These are phyloP conservation scores for Peronospora destructor DNA, from an alignment of 352 stramenopile genomes.

Conservation along the genomic window DNA sequence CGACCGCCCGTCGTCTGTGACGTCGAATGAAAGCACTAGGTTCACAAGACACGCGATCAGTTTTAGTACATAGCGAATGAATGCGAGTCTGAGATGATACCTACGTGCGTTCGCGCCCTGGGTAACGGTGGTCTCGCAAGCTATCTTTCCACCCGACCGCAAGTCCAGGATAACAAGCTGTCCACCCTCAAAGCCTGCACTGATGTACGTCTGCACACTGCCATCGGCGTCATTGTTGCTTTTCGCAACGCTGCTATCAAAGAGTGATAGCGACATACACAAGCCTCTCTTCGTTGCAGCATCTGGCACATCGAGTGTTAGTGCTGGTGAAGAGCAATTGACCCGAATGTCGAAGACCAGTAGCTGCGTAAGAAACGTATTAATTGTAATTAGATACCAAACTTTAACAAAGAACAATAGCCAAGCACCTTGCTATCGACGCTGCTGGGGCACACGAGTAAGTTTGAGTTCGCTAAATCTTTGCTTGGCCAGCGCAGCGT, in stretches of 20 bases:
- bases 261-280: constrained; percentile 42
- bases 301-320: constrained; percentile 31
- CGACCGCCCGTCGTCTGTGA: constrained; percentile 42
- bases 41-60: neutral
- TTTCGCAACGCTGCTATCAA: constrained; percentile 19
- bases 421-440: constrained; percentile 32
- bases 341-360: constrained; percentile 42
- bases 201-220: constrained; percentile 38
- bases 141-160: constrained; percentile 39
- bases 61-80: constrained; percentile 2
- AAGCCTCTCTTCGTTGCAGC: constrained; percentile 35
- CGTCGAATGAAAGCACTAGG: constrained; percentile 65
- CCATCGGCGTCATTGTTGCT: constrained; percentile 12
- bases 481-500: constrained; percentile 35
- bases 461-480: constrained; percentile 2
- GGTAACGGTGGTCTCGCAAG: constrained; percentile 43
- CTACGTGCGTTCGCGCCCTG: constrained; percentile 45
- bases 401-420: neutral
- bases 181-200: constrained; percentile 63
- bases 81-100: constrained; percentile 6
- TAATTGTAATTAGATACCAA: constrained; percentile 8
- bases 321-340: constrained; percentile 18
- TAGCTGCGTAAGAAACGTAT: constrained; percentile 22
- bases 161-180: constrained; percentile 63
- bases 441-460: constrained; percentile 43